Base-by-base conservation (phyloP, 768 basidiomycete genomes). In the Lactarius tabidus region DNA sequence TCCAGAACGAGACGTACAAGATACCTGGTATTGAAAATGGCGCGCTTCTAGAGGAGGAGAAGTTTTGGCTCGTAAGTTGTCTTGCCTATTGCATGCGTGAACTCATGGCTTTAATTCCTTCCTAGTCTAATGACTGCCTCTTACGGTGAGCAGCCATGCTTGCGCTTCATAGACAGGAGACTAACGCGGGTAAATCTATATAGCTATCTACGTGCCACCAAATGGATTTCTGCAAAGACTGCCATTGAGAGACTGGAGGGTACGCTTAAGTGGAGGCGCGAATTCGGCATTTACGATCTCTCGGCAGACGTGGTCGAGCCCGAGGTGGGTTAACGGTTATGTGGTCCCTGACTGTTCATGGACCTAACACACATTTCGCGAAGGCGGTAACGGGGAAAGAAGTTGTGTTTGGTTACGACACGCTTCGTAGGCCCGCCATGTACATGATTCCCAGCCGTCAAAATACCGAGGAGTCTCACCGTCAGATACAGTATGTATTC, bases 381-480 rank as follows among this genome's bases (percentile, higher is more conserved):
- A 60, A 90, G 89, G 87, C 85, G 1, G 76, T 89, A 56, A 95
- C 93, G 5, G 94, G 94, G 36, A 95, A 96, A 76, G 82, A 86
- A 73, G 78, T 94, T 57, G 67, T 87, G 20, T 90, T 89, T 69
- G 94, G 93, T 6, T 93, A 84, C 72, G 92, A 94, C 73, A 74
- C 75, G 8, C 75, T 75, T 26, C 81, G 87, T 15, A 79, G 89
- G 62, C 91, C 91, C 3, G 86, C 79, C 0, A 75, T 87, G 43
- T 93, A 93, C 75, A 81, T 93, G 79, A 77, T 77, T 51, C 85
- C 85, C 2, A 81, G 79, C 72, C 85, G 84, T 26, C 93, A 95
- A 74, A 95, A 94, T 74, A 94, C 92, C 0, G 81, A 84, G 4
- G 89, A 87, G 67, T 74, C 81, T 6, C 77, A 78, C 2, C 80